Conservation (phyloP, 2,329 filamentous ascomycete genomes). For the Fusarium paranaense region DNA sequence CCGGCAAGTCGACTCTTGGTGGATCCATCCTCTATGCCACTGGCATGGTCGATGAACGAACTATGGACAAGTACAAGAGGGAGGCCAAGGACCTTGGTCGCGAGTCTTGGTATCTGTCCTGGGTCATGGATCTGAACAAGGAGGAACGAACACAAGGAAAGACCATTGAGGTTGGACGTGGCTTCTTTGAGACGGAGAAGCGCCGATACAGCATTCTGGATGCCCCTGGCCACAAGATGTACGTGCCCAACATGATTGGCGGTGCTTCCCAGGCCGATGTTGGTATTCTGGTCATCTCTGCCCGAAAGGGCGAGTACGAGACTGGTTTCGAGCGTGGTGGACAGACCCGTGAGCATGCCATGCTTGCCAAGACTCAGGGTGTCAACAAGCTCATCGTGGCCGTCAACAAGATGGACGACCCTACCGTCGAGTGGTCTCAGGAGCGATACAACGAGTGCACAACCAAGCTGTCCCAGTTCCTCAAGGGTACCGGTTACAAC, state of each 20-base stretch:
- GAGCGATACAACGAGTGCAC: slow-evolving; percentile 94
- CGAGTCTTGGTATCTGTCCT: slow-evolving; percentile 99
- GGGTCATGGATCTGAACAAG: slow-evolving; percentile 96
- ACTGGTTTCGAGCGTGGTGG: slow-evolving; percentile 97
- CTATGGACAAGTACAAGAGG: slow-evolving; percentile 96
- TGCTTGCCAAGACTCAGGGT: slow-evolving; percentile 97
- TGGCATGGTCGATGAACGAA: slow-evolving; percentile 99
- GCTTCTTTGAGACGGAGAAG: slow-evolving; percentile 97
- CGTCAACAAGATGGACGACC: slow-evolving; percentile 99
- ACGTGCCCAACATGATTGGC: slow-evolving; percentile 98
- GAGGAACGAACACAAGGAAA: slow-evolving; percentile 97
- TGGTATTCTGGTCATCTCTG: slow-evolving; percentile 94
- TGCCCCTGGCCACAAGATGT: slow-evolving; percentile 97
- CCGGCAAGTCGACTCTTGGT: slow-evolving; percentile 95
- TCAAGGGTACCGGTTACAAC: slow-evolving; percentile 95
- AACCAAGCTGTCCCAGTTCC: slow-evolving; percentile 85
- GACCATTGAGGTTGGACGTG: slow-evolving; percentile 96
- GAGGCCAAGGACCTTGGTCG: slow-evolving; percentile 96
- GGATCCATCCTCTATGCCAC: slow-evolving; percentile 93
- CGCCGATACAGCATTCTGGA: slow-evolving; percentile 96
- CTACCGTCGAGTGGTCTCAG: slow-evolving; percentile 95
- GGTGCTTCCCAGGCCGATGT: slow-evolving; percentile 94
- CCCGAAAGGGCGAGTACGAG: slow-evolving; percentile 98
- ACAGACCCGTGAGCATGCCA: slow-evolving; percentile 96
- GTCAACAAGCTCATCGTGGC: slow-evolving; percentile 96